These are phyloP conservation scores for Epichloe festucae DNA, from an alignment of 2,329 filamentous ascomycete species.

Conservation along the genomic window DNA sequence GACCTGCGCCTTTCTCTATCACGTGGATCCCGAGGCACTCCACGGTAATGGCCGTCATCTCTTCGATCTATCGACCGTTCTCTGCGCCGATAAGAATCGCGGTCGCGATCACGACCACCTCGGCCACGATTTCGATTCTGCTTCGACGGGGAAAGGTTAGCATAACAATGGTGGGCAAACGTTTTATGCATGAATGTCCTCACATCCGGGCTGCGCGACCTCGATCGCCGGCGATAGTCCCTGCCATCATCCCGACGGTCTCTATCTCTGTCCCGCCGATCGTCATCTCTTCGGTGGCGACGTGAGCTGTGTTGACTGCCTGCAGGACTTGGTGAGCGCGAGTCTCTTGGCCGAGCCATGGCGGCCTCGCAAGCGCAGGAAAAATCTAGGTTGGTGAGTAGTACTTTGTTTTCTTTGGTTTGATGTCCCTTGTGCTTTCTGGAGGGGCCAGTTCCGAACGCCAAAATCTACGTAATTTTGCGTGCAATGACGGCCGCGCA, in stretches of 20 bases:
- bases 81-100: conserved; percentile 49
- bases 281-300: conserved; percentile 51
- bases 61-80: conserved; percentile 57
- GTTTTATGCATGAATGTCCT: conserved; percentile 21
- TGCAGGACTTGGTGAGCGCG: conserved; percentile 88
- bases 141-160: conserved; percentile 24
- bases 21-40: conserved; percentile 42
- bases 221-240: conserved; percentile 41
- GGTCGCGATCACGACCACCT: conserved; percentile 30
- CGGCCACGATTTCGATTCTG: conserved; percentile 49
- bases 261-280: conserved; percentile 40
- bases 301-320: conserved; percentile 67
- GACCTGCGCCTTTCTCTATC: conserved; percentile 51
- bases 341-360: conserved; percentile 54
- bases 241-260: conserved; percentile 37
- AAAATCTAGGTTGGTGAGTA: conserved; percentile 26
- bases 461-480: background rate
- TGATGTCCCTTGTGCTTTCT: background rate
- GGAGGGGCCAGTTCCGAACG: no score
- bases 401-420: conserved; percentile 20
- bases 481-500: background rate
- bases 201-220: conserved; percentile 53
- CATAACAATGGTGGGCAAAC: conserved; percentile 12
- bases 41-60: conserved; percentile 52
- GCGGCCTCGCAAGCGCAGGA: conserved; percentile 29